Base-by-base conservation (phyloP, 2,329 filamentous ascomycete genomes). In the Monascus ruber region DNA sequence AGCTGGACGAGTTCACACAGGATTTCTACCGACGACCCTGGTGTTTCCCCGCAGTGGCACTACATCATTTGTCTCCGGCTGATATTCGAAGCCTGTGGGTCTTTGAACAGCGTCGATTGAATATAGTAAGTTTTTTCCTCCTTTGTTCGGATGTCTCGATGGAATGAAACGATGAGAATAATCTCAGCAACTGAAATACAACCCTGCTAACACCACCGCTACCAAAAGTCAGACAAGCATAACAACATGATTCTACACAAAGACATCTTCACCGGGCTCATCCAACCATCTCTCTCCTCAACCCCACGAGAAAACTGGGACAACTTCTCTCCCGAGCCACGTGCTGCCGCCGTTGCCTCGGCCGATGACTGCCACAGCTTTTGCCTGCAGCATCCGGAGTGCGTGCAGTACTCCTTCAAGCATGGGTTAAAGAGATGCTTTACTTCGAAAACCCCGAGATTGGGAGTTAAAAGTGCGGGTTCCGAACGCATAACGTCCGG, bases 41-140 rank as follows among this genome's bases (percentile, higher is more conserved):
- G 70, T 73, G 70, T 47, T 73, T 65, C 47, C 64, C 68, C 26
- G 65, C 66, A 4, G 62, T 67, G 3, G 60, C 68, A 2, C 72
- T 71, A 47, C 71, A 74, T 41, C 70, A 72, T 46, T 55, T 74
- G 4, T 54, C 60, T 0, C 51, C 66, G 1, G 46, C 51, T 1
- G 64, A 72, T 5, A 63, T 68, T 9, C 53, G 62, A 34, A 52
- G 57, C 3, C 57, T 74, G 31, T 67, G 62, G 54, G 58, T 60
- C 5, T 69, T 72, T 27, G 68, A 74, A 46, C 61, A 62, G 36
- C 56, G 54, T 36, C 65, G 77, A 51, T 80, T 79, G 62, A 72
- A 74, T 58, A 76, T 78, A 56, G 79, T 82, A 70, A 56, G 70
- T 60, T 36, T 41, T 40, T 26, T 37, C 11, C 28, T 33, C 17